Base-by-base conservation (phyloP, 805 yeast species). In the Cyberlindnera sargentensis region DNA sequence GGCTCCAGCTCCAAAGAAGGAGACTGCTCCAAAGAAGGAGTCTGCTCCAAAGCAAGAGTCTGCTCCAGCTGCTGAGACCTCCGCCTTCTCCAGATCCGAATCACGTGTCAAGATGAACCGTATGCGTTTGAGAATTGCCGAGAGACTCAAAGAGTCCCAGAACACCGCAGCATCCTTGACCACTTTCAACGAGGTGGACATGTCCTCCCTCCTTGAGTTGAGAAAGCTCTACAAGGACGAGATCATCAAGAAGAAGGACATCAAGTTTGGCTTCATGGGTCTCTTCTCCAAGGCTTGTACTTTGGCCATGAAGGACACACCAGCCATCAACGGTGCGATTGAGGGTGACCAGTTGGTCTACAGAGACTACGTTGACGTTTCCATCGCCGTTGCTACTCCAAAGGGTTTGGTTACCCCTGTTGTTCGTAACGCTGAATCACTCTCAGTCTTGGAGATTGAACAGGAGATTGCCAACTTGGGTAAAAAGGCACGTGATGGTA, bases 221-320 rank as follows among this genome's bases (percentile, higher is more conserved):
- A 83, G 99, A 74, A 91, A 91, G 70, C 73, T 85, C 54, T 93
- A 93, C 77, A 93, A 93, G 74, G 99, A 93, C 61, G 99, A 93
- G 70, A 77, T 93, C 63, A 77, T 93, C 61, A 91, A 90, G 73
- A 84, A 83, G 68, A 85, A 89, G 54, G 96, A 96, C 61, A 76
- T 84, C 70, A 93, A 93, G 75, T 78, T 93, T 57, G 99, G 99
- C 49, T 93, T 93, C 79, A 93, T 93, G 98, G 98, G 98, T 68
- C 86, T 95, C 30, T 93, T 93, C 74, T 81, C 97, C 49, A 87
- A 85, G 74, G 99, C 99, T 44, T 76, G 84, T 49, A 78, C 93
- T 43, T 75, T 90, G 62, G 99, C 99, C 48, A 83, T 90, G 70
- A 87, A 88, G 72, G 96, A 89, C 45, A 76, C 88, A 51, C 99